Conservation (phyloP, 768 basidiomycete genomes). For the Suillus brevipes region DNA sequence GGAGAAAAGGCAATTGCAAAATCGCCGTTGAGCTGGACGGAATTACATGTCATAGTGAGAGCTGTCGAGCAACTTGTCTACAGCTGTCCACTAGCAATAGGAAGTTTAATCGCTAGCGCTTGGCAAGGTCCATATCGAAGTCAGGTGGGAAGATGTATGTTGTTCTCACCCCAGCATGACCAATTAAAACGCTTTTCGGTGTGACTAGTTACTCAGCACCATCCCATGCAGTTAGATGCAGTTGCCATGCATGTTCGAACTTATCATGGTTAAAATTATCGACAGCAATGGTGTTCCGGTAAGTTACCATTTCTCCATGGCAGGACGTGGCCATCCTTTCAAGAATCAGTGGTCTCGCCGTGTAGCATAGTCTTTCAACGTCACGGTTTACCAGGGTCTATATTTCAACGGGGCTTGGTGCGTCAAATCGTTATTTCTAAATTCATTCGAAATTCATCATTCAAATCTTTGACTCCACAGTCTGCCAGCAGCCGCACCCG, state of each 20-base stretch:
- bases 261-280: constrained; percentile 2
- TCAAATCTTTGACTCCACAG: too few relatives aligned
- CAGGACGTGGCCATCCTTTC: not conserved
- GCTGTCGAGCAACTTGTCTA: not conserved
- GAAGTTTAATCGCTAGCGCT: not conserved
- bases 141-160: not conserved
- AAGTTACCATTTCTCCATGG: not conserved
- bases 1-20: not conserved
- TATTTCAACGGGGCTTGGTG: not conserved
- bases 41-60: not conserved
- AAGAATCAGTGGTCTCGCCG: not conserved
- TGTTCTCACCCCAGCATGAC: not conserved
- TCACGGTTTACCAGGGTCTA: not conserved
- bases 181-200: not conserved
- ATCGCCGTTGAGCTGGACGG: not conserved
- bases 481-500: not conserved
- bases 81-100: not conserved
- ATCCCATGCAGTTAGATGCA: not conserved
- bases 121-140: not conserved
- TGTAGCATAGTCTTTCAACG: not conserved
- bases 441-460: not conserved
- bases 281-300: not conserved
- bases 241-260: not conserved
- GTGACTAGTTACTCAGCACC: not conserved
- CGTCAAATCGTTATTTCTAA: not conserved